Conservation (phyloP, 176 grass and related monocot genomes). For the Secale cereale region DNA sequence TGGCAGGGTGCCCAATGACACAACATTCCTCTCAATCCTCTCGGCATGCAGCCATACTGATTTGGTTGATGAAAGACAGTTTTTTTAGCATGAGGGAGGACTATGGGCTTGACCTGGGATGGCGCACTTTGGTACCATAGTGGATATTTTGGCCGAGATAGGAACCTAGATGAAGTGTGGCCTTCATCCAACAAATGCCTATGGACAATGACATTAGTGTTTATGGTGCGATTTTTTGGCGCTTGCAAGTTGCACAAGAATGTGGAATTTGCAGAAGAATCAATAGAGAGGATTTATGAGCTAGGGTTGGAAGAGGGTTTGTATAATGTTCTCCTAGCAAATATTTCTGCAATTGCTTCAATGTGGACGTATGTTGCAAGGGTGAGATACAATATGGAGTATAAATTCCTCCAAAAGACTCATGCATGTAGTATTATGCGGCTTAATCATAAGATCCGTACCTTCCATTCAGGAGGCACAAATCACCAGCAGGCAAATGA, state of each 20-base stretch:
- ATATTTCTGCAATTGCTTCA: conserved; percentile 74
- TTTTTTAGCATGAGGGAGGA: conserved; percentile 36
- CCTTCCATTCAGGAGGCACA: conserved; percentile 72
- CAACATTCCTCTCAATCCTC: no score
- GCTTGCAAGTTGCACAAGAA: conserved; percentile 73
- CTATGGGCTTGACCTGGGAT: conserved; percentile 44
- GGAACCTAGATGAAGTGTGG: conserved; percentile 63
- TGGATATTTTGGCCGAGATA: conserved; percentile 61
- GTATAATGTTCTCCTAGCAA: conserved; percentile 74
- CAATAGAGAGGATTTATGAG: conserved; percentile 54
- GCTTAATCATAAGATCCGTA: conserved; percentile 57
- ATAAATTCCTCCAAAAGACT: conserved; percentile 62
- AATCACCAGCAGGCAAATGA: conserved; percentile 64
- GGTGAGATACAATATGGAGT: conserved; percentile 71
- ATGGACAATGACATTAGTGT: conserved; percentile 55
- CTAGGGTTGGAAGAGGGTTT: conserved; percentile 55
- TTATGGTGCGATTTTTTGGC: conserved; percentile 66
- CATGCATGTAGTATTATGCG: conserved; percentile 65
- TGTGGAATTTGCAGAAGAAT: conserved; percentile 55
- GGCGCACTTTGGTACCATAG: conserved; percentile 66
- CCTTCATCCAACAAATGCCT: conserved; percentile 58
- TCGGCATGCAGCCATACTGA: no score
- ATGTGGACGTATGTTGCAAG: conserved; percentile 69
- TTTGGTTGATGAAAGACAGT: no score
- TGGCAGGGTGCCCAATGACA: no score